Evolutionary conservation across 23 red algal species (phyloP).

Genomic region (Gracilaria domingensis): DNA sequence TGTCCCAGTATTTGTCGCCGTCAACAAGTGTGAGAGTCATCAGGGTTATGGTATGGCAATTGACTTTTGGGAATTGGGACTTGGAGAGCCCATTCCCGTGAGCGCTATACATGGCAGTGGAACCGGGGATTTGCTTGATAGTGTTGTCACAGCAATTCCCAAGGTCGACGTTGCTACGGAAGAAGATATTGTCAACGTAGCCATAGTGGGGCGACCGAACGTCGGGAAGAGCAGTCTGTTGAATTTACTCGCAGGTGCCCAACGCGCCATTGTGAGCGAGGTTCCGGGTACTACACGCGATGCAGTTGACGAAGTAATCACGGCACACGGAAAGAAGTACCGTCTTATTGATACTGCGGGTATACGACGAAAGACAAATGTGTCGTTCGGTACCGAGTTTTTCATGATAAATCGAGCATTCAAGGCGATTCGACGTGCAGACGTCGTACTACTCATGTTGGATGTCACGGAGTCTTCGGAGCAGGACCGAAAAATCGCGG

Average conservation of each 20-base stretch:
- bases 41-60: constrained; percentile 55
- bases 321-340: constrained; percentile 67
- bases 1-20: constrained; percentile 78
- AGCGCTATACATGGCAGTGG: constrained; percentile 92
- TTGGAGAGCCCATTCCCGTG: constrained; percentile 90
- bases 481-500: constrained; percentile 95
- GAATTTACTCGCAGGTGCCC: constrained; percentile 63
- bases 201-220: constrained; percentile 96
- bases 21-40: constrained; percentile 98
- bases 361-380: constrained; percentile 89
- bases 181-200: constrained; percentile 78
- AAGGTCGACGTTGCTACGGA: constrained; percentile 48
- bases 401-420: constrained; percentile 99
- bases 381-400: constrained; percentile 96
- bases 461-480: constrained; percentile 85
- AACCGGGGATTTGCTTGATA: constrained; percentile 90
- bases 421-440: constrained; percentile 93
- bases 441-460: constrained; percentile 90
- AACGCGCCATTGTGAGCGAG: constrained; percentile 95
- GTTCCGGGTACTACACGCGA: constrained; percentile 97
- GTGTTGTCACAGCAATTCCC: constrained; percentile 58
- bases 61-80: constrained; percentile 95
- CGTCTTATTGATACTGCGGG: constrained; percentile 97
- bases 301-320: constrained; percentile 90
- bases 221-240: constrained; percentile 96